These are phyloP conservation scores for Hypoxylon sp. DNA, from an alignment of 2,329 filamentous ascomycete species.

Conservation along the genomic window DNA sequence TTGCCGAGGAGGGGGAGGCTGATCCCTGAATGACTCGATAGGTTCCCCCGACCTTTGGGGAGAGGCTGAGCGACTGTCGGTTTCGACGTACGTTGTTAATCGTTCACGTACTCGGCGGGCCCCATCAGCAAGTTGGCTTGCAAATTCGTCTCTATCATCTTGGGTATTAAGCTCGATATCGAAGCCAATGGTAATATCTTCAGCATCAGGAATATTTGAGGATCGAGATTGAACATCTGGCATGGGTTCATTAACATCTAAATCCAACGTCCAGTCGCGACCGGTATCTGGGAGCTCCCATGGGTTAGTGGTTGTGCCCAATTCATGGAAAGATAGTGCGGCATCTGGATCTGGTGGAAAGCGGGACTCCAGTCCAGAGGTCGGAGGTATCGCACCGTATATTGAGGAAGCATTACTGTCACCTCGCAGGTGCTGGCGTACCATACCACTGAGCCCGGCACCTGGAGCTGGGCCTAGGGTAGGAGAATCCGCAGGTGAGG, in stretches of 20 bases:
- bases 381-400: conserved; percentile 68
- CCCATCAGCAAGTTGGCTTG: conserved; percentile 78
- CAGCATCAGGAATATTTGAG: conserved; percentile 30
- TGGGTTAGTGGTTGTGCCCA: conserved; percentile 59
- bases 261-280: conserved; percentile 49
- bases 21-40: conserved; percentile 50
- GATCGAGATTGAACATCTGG: conserved; percentile 44
- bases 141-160: conserved; percentile 74
- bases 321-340: conserved; percentile 51
- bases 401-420: conserved; percentile 87
- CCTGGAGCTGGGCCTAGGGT: conserved; percentile 75
- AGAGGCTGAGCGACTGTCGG: conserved; percentile 67
- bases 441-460: conserved; percentile 82
- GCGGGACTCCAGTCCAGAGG: conserved; percentile 57
- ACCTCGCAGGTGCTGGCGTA: conserved; percentile 86
- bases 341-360: conserved; percentile 57
- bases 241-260: conserved; percentile 52
- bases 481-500: conserved; percentile 76
- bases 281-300: conserved; percentile 60
- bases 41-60: conserved; percentile 57
- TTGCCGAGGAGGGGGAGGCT: conserved; percentile 57
- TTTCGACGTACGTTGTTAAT: conserved; percentile 77
- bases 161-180: neutral
- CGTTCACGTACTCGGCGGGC: conserved; percentile 81
- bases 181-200: conserved; percentile 4